Base-by-base conservation (phyloP, 371 early-diverging fungal species). In the Lichtheimia ornata region DNA sequence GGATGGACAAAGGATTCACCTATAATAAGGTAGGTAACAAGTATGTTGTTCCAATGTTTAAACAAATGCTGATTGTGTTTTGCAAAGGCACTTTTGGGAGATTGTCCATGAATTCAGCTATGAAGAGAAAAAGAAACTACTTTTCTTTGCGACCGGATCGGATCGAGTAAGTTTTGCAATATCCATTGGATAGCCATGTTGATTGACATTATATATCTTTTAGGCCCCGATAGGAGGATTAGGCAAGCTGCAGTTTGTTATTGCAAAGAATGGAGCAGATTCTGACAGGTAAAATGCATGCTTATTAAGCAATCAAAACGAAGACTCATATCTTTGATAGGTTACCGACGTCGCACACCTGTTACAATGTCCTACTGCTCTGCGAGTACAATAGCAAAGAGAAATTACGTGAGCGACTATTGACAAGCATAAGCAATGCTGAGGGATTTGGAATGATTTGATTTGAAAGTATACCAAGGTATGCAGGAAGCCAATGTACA, bases 261-360 rank as follows among this genome's bases (percentile, higher is more conserved):
- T 99, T 66, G 94, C 97, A 62, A 92, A 94, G 70, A 98, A 98
- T 61, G 99, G 99, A 2, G 95, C 95, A 7, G 99, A 99, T 76
- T 95, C 97, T 0, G 79, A 81, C 25, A 77, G 81, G 81, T 77
- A 66, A 58, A 28, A 18, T 25, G 35, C 1, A 35, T 35, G 35
- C 35, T 11, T 4, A 4, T 28, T 35, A 11, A 11, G 9, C 11
- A 1, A 22, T 35, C 9, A 35, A 9, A 4, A 66, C 14, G 44
- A 11, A 43, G 28, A 42, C 24, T 22, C 22, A 56, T 17, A 93
- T 94, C 70, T 91, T 91, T 7, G 13, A 22, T 65, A 78, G 83
- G 45, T 56, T 89, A 47, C 90, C 90, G 0, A 92, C 96, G 0
- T 88, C 94, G 0, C 81, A 90, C 65, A 94, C 94, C 11, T 95